A percentile compares a stretch with the other conserved stretches of the same genome.
Conservation (phyloP, 768 basidiomycete genomes). For the Roridomyces roridus region DNA sequence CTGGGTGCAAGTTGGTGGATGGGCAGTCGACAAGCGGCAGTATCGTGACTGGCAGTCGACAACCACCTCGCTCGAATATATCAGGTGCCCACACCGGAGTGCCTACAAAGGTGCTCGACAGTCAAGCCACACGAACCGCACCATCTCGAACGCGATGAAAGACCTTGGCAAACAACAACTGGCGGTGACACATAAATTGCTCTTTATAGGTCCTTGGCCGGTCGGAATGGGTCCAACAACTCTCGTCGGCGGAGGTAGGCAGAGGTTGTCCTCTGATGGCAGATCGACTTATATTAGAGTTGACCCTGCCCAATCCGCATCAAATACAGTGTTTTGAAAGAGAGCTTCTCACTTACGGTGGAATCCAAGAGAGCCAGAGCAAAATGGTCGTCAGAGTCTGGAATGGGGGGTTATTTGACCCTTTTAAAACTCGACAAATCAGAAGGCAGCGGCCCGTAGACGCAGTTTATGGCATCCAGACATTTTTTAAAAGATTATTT, state of each 20-base stretch:
- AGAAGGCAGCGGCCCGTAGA: conserved; percentile 18
- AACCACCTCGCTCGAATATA: conserved; percentile 12
- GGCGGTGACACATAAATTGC: conserved; percentile 26
- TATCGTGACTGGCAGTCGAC: conserved; percentile 23
- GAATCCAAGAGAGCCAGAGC: conserved; percentile 9
- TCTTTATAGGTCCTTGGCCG: conserved; percentile 1
- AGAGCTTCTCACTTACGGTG: conserved; percentile 11
- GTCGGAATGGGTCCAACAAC: conserved; percentile 8
- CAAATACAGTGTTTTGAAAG: not conserved
- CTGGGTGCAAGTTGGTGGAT: conserved; percentile 13
- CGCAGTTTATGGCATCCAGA: too few relatives aligned
- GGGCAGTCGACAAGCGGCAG: conserved; percentile 20
- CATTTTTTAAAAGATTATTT: not conserved
- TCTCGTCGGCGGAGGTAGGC: conserved; percentile 29
- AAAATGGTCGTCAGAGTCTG: conserved; percentile 20
- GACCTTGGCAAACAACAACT: conserved; percentile 25
- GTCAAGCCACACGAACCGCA: too few relatives aligned
- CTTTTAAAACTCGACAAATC: conserved; percentile 18
- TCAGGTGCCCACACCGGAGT: conserved; percentile 20
- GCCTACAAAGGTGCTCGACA: too few relatives aligned
- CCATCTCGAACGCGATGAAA: too few relatives aligned
- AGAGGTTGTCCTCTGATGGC: conserved; percentile 11
- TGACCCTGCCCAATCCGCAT: conserved; percentile 12
- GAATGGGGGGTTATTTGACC: conserved; percentile 18
- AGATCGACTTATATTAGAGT: conserved; percentile 22